Percentiles rank a stretch among this genome's conserved stretches.
Conservation (phyloP, 371 early-diverging fungal species). For the Circinella minor region DNA sequence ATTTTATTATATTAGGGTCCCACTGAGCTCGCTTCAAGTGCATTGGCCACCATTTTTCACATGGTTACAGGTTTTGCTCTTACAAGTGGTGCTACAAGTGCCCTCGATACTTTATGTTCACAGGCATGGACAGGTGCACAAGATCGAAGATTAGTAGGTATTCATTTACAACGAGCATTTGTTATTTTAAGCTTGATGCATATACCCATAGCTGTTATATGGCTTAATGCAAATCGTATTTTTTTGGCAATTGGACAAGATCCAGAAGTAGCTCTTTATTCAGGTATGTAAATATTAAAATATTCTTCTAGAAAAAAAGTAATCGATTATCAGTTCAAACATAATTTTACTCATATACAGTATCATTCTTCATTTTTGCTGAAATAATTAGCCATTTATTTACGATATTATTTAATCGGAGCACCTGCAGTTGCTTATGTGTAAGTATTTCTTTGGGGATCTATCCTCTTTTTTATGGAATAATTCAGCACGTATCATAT, state of each 20-base stretch:
- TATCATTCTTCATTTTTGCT: neutral
- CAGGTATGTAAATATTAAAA: neutral
- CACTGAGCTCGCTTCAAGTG: constrained; percentile 12
- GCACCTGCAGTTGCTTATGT: constrained; percentile 68
- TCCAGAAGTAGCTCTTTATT: constrained; percentile 13
- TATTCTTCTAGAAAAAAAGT: too few species aligned
- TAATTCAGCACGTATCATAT: too few species aligned
- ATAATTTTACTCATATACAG: too few species aligned
- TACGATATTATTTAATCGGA: constrained; percentile 62
- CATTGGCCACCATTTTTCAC: constrained; percentile 10
- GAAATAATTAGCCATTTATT: constrained; percentile 48
- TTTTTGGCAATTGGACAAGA: constrained; percentile 17
- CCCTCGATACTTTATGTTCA: constrained; percentile 86
- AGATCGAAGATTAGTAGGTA: constrained; percentile 74
- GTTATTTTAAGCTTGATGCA: constrained; percentile 76
- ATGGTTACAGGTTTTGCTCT: constrained; percentile 4
- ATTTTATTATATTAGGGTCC: neutral
- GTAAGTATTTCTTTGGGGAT: neutral
- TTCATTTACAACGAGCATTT: constrained; percentile 84
- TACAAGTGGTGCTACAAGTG: constrained; percentile 59
- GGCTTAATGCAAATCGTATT: constrained; percentile 41
- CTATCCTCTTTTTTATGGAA: too few species aligned
- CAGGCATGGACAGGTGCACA: constrained; percentile 82
- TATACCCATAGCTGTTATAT: constrained; percentile 60
- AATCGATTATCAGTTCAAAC: neutral